These are phyloP conservation scores for Penicillium sp. DNA, from an alignment of 2,329 filamentous ascomycete genomes.

Conservation along the genomic window DNA sequence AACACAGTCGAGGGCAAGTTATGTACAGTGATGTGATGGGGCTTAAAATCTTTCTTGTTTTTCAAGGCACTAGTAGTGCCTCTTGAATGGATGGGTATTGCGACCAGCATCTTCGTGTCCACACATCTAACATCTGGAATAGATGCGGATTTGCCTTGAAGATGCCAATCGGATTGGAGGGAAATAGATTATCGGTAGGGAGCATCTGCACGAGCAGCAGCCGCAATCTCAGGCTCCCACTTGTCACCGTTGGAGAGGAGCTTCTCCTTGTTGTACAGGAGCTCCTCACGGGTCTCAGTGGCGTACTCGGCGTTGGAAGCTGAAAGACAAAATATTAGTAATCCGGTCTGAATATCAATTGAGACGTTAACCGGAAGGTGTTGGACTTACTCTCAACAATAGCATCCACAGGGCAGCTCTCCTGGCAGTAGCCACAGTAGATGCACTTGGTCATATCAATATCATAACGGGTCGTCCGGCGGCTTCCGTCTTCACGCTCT, in stretches of 20 bases:
- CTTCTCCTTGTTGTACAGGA: conserved; percentile 98
- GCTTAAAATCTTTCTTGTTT: conserved; percentile 19
- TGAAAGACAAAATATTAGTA: conserved; percentile 25
- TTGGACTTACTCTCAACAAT: conserved; percentile 68
- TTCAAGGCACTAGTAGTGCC: conserved; percentile 16
- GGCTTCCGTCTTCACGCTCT: conserved; percentile 92
- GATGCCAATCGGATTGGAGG: conserved; percentile 1
- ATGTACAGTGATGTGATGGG: conserved; percentile 34
- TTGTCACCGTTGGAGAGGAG: conserved; percentile 85
- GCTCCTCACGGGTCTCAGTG: conserved; percentile 81
- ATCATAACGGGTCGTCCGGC: conserved; percentile 95
- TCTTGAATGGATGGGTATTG: conserved; percentile 11
- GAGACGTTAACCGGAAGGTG: background rate
- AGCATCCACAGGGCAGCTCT: conserved; percentile 96
- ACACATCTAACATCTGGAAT: background rate
- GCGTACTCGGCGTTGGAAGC: conserved; percentile 73
- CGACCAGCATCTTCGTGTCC: conserved; percentile 2
- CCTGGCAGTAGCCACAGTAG: conserved; percentile 99
- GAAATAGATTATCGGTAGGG: conserved; percentile 70
- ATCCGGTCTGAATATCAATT: background rate
- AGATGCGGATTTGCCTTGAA: background rate
- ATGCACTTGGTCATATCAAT: conserved; percentile 99
- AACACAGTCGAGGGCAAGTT: conserved; percentile 29
- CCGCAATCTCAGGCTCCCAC: conserved; percentile 97
- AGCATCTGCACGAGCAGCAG: conserved; percentile 85